Evolutionary conservation across 1,139 yeast species (phyloP), one percentile per base, ranked within the genome.

Genomic region (Kluyveromyces sp.): DNA sequence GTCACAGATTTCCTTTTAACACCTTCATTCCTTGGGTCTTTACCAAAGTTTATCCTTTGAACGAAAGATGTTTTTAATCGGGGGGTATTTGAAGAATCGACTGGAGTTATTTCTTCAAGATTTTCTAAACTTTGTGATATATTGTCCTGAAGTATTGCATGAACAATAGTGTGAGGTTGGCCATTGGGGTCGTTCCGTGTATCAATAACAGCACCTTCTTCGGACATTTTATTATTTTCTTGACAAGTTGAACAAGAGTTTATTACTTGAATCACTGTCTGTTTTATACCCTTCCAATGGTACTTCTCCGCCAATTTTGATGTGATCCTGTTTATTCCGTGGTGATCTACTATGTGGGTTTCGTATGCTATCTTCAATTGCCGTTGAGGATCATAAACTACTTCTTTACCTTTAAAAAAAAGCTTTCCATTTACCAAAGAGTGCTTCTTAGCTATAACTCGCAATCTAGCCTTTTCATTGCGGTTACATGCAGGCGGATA

Each of bases 251-350:
- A 71, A 62, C 98, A 92, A 49, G 80, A 77, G 49, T 83, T 74
- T 44, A 90, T 81, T 1, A 88, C 94, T 37, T 81, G 79, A 0
- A 85, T 82, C 0, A 87, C 96, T 0, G 96, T 88, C 52, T 81
- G 89, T 65, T 92, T 90, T 52, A 92, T 85, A 43, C 95, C 77
- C 1, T 89, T 78, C 97, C 97, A 92, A 63, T 88, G 95, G 58
- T 83, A 92, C 54, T 78, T 77, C 53, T 85, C 94, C 0, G 94
- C 77, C 25, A 92, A 79, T 34, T 75, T 69, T 0, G 92, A 71
- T 0, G 97, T 89, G 1, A 95, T 83, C 58, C 83, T 85, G 65
- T 92, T 92, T 50, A 92, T 88, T n/a, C 97, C 97, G 4, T 83
- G 84, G 61, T 89, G 97, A 47, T 76, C 76, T 21, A 77, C 69